phyloP scores from a whole-genome alignment of 2,329 filamentous ascomycete species.

The Colletotrichum spinosum region DNA sequence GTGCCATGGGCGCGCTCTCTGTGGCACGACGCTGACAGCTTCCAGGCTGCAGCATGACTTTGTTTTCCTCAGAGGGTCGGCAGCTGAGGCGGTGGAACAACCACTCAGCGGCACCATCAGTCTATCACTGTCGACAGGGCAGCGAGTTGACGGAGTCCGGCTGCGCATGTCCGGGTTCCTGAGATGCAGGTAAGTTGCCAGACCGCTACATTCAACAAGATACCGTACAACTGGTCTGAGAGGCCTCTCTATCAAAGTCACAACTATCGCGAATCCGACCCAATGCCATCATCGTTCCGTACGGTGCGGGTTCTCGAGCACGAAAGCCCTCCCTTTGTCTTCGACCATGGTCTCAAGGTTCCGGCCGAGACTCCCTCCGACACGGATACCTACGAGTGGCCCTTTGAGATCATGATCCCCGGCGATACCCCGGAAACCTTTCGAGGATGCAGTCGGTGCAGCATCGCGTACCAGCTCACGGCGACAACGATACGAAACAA shows the following conservation, averaged over 20 bases:
- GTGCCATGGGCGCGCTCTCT: too few relatives aligned
- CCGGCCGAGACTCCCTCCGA: too few relatives aligned
- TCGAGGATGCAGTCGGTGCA: conserved; percentile 20
- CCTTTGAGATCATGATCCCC: conserved; percentile 11
- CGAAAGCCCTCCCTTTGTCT: conserved; percentile 15
- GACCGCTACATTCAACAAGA: too few relatives aligned
- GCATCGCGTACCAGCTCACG: conserved; percentile 25
- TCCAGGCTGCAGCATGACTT: conserved; percentile 13
- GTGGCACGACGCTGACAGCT: too few relatives aligned
- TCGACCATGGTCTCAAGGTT: background rate
- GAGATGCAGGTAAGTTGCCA: background rate
- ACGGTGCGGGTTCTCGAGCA: conserved; percentile 14
- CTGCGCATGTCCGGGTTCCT: conserved; percentile 15
- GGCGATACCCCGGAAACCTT: conserved; percentile 18
- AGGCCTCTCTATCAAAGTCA: background rate
- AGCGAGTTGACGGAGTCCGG: background rate
- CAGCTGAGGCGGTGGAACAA: conserved; percentile 7
- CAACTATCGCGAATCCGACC: background rate
- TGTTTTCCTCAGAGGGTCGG: conserved; percentile 6
- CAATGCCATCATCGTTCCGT: background rate
- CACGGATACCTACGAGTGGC: conserved; percentile 21
- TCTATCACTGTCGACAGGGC: background rate
- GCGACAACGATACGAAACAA: conserved; percentile 16
- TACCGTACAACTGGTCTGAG: background rate
- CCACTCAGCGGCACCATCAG: background rate